Percentiles rank a stretch among this genome's conserved stretches.
phyloP scores from a whole-genome alignment of 2,329 filamentous ascomycete species.

The Alternaria solani region DNA sequence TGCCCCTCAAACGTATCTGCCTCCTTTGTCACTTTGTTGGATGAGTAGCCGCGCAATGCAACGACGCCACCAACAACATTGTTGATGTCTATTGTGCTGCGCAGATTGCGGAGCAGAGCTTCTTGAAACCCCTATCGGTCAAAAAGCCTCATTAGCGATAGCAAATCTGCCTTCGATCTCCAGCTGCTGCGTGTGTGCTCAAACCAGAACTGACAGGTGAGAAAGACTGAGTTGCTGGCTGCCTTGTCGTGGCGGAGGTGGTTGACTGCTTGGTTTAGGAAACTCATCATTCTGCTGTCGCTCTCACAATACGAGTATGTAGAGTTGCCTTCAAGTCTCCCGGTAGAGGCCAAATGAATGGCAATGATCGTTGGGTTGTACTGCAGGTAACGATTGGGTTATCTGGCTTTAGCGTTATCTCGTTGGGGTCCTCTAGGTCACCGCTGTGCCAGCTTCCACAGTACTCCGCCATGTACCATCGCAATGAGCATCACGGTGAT shows the following conservation, averaged over 20 bases:
- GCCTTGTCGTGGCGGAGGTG: conserved; percentile 22
- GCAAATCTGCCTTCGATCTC: conserved; percentile 50
- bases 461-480: too few relatives aligned
- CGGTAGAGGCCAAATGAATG: too few relatives aligned
- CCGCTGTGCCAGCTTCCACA: too few relatives aligned
- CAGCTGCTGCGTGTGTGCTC: conserved; percentile 42
- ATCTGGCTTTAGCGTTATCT: too few relatives aligned
- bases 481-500: too few relatives aligned
- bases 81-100: neutral
- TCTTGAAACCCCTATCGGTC: conserved; percentile 54
- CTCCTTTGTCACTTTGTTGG: conserved; percentile 40
- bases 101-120: neutral
- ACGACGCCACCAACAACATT: conserved; percentile 42
- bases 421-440: too few relatives aligned
- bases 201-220: conserved; percentile 47
- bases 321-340: too few relatives aligned
- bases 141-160: conserved; percentile 60
- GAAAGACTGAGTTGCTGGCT: conserved; percentile 47
- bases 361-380: too few relatives aligned
- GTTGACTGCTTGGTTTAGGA: conserved; percentile 28
- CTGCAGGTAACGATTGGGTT: too few relatives aligned
- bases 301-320: conserved; percentile 5
- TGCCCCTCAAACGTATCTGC: conserved; percentile 52
- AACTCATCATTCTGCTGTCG: conserved; percentile 8
- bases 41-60: conserved; percentile 49